phyloP scores from a whole-genome alignment of 352 stramenopile species.

The Phytophthora pinifolia region DNA sequence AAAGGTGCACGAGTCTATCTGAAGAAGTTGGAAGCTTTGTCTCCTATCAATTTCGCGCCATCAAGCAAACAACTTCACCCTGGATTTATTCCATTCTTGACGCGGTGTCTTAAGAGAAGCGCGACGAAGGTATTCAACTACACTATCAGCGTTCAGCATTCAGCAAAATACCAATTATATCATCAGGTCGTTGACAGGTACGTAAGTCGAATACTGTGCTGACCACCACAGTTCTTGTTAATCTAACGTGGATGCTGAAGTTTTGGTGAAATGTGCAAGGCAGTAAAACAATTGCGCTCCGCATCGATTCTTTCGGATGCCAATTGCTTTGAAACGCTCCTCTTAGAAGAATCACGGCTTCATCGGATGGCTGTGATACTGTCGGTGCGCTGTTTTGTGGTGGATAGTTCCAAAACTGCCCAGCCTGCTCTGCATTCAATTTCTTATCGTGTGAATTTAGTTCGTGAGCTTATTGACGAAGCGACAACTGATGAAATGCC shows the following conservation, averaged over 20 bases:
- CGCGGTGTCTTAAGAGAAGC: constrained; percentile 45
- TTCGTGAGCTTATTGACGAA: constrained; percentile 43
- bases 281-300: constrained; percentile 23
- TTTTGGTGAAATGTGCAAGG: constrained; percentile 31
- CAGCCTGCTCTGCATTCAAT: constrained; percentile 18
- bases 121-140: constrained; percentile 47
- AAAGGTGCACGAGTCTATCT: constrained; percentile 35
- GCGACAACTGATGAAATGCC: constrained; percentile 31
- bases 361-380: constrained; percentile 46
- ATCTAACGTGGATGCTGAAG: constrained; percentile 30
- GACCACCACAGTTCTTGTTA: constrained; percentile 1
- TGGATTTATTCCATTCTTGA: constrained; percentile 36
- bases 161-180: constrained; percentile 27
- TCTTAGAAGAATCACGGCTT: constrained; percentile 46
- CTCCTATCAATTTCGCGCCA: constrained; percentile 15
- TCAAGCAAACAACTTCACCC: constrained; percentile 4
- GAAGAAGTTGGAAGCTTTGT: constrained; percentile 35
- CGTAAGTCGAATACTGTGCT: neutral
- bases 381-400: constrained; percentile 15
- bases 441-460: constrained; percentile 26
- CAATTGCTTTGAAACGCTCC: constrained; percentile 28
- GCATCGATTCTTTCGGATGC: constrained; percentile 7
- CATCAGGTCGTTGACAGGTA: constrained; percentile 45
- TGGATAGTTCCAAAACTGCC: neutral
- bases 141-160: constrained; percentile 25